Percentiles rank a stretch among this genome's conserved stretches.
Conservation (phyloP, 225 moss, liverwort and hornwort species). For the Ulota crispa region DNA sequence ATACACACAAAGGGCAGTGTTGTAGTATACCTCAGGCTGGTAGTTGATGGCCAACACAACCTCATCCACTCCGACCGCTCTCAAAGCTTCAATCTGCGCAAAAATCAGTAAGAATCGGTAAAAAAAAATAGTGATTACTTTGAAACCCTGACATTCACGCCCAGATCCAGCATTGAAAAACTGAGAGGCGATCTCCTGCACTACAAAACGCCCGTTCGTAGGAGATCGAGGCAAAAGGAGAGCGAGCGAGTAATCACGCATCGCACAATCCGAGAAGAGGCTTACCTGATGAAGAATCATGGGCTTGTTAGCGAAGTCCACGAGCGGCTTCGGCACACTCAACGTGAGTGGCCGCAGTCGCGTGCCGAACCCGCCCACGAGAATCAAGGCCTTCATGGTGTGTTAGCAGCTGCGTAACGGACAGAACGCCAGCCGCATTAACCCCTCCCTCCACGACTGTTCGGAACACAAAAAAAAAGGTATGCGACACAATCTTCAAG, state of each 20-base stretch:
- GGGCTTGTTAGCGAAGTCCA: slow-evolving; percentile 58
- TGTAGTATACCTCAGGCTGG: slow-evolving; percentile 68
- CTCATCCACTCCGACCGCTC: slow-evolving; percentile 75
- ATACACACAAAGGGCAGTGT: too few species aligned
- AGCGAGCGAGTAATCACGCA: background rate
- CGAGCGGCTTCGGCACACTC: slow-evolving; percentile 53
- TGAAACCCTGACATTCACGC: too few species aligned
- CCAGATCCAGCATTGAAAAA: too few species aligned
- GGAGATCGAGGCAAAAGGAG: too few species aligned
- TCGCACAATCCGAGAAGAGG: too few species aligned
- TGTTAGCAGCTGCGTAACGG: background rate
- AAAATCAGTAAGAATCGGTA: background rate
- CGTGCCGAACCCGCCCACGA: slow-evolving; percentile 58
- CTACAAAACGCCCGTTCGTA: too few species aligned
- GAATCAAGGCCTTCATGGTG: slow-evolving; percentile 55
- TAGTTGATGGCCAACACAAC: slow-evolving; percentile 86
- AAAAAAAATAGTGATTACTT: background rate
- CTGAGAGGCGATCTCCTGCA: too few species aligned
- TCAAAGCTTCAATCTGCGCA: slow-evolving; percentile 79
- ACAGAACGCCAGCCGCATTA: too few species aligned
- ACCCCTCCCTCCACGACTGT: too few species aligned
- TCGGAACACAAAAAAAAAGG: too few species aligned
- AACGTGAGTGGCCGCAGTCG: slow-evolving; percentile 47
- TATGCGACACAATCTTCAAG: too few species aligned
- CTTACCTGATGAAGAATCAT: slow-evolving; percentile 58